A percentile compares a stretch with the other conserved stretches of the same genome.
These are phyloP conservation scores for Calonectria multiphialidica DNA, from an alignment of 2,329 filamentous ascomycete genomes.

Conservation along the genomic window DNA sequence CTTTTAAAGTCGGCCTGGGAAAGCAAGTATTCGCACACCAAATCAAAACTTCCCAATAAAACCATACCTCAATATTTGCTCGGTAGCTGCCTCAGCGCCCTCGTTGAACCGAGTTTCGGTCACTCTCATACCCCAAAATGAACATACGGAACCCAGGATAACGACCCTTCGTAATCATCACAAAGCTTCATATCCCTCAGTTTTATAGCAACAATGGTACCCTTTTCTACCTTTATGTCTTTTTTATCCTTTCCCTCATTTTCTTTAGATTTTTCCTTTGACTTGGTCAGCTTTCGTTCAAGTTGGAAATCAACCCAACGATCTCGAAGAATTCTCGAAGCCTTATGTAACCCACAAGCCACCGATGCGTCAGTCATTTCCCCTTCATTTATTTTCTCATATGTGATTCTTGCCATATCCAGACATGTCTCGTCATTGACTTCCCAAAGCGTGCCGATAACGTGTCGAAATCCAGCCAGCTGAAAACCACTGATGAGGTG, in stretches of 20 bases:
- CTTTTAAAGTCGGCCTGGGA: too few species aligned
- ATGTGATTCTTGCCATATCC: background rate
- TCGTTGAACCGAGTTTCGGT: too few species aligned
- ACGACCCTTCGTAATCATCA: background rate
- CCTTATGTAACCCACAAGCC: background rate
- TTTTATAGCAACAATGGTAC: background rate
- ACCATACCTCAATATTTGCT: too few species aligned
- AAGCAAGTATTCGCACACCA: too few species aligned
- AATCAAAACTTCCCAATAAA: too few species aligned
- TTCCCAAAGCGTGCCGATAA: conserved; percentile 15
- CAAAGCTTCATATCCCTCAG: background rate
- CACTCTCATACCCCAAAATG: background rate
- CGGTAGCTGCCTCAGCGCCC: too few species aligned
- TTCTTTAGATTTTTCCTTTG: background rate
- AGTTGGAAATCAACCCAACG: background rate
- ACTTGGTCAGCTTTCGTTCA: background rate
- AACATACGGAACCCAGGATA: background rate
- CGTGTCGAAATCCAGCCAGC: conserved; percentile 14
- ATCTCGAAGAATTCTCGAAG: background rate
- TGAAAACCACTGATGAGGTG: conserved; percentile 44
- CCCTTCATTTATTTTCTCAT: background rate
- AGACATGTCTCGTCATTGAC: background rate
- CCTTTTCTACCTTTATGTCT: background rate
- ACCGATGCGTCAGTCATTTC: conserved; percentile 3
- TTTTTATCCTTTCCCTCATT: background rate